phyloP scores from a whole-genome alignment of 2,329 filamentous ascomycete species.

The Aspergillus cejpii region DNA sequence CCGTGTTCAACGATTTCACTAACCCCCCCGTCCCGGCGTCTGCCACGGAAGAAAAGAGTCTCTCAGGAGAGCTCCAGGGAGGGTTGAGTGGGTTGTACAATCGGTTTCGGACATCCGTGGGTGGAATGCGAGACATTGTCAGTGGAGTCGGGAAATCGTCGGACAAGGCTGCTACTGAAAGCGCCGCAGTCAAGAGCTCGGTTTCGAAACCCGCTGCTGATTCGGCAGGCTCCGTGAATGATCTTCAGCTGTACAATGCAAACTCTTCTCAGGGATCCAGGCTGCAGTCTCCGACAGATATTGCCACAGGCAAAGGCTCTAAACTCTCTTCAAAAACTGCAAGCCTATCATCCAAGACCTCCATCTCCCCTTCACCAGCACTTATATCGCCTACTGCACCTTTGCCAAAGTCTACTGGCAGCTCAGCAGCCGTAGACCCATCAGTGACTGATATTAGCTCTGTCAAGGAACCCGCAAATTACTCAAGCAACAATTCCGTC shows the following conservation, averaged over 20 bases:
- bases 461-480: conserved; percentile 24
- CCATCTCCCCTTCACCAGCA: conserved; percentile 32
- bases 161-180: conserved; percentile 25
- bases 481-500: conserved; percentile 28
- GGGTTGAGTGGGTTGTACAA: conserved; percentile 85
- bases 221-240: conserved; percentile 13
- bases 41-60: conserved; percentile 60
- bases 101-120: conserved; percentile 75
- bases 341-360: conserved; percentile 40
- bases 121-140: conserved; percentile 54
- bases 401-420: conserved; percentile 29
- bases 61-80: conserved; percentile 70
- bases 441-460: conserved; percentile 44
- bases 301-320: conserved; percentile 26
- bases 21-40: conserved; percentile 55
- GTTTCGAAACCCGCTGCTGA: conserved; percentile 24
- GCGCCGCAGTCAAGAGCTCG: conserved; percentile 21
- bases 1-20: conserved; percentile 90
- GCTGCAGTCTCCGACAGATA: conserved; percentile 32
- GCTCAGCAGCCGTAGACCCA: conserved; percentile 37
- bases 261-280: conserved; percentile 34
- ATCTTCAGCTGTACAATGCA: conserved; percentile 23
- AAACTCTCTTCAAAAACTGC: conserved; percentile 39
- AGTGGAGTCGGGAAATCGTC: conserved; percentile 29
- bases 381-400: conserved; percentile 36